Conservation (phyloP, 805 yeast genomes). For the Candida berthetii region DNA sequence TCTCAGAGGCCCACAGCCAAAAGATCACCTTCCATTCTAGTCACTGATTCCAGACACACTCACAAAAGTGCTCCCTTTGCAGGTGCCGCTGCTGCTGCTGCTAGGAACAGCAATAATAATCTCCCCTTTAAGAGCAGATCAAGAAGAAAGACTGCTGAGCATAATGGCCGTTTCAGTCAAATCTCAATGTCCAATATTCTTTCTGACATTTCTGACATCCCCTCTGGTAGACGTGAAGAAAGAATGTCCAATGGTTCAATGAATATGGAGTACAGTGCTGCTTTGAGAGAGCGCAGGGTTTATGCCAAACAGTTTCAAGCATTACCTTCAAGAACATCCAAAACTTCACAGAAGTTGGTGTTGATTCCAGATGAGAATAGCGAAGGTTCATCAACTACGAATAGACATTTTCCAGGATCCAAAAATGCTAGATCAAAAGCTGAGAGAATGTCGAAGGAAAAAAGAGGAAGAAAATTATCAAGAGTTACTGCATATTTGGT, state of each 20-base stretch:
- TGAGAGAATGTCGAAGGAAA: conserved; percentile 45
- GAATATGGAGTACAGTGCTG: conserved; percentile 4
- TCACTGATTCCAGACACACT: conserved; percentile 75
- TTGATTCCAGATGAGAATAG: conserved; percentile 60
- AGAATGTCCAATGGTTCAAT: conserved; percentile 30
- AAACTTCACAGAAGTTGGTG: conserved; percentile 80
- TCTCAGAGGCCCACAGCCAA: conserved; percentile 58
- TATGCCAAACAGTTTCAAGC: conserved; percentile 46
- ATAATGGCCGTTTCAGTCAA: conserved; percentile 50
- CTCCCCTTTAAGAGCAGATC: conserved; percentile 2
- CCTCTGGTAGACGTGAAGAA: conserved; percentile 56
- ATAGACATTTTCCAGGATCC: background rate
- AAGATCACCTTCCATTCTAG: conserved; percentile 88
- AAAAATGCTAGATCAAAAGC: conserved; percentile 27
- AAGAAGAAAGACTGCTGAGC: conserved; percentile 13
- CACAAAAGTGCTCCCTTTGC: conserved; percentile 73
- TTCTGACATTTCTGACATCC: conserved; percentile 78
- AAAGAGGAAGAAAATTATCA: conserved; percentile 51
- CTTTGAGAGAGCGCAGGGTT: conserved; percentile 9
- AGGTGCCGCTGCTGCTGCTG: conserved; percentile 44
- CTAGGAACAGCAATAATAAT: conserved; percentile 14
- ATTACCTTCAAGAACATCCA: conserved; percentile 72
- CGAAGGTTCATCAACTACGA: conserved; percentile 1
- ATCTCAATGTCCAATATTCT: conserved; percentile 78
- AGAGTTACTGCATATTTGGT: conserved; percentile 90